Evolutionary conservation across 208 protist species (phyloP), one percentile per base, ranked within the genome.

Genomic region (Trypanosoma avium): DNA sequence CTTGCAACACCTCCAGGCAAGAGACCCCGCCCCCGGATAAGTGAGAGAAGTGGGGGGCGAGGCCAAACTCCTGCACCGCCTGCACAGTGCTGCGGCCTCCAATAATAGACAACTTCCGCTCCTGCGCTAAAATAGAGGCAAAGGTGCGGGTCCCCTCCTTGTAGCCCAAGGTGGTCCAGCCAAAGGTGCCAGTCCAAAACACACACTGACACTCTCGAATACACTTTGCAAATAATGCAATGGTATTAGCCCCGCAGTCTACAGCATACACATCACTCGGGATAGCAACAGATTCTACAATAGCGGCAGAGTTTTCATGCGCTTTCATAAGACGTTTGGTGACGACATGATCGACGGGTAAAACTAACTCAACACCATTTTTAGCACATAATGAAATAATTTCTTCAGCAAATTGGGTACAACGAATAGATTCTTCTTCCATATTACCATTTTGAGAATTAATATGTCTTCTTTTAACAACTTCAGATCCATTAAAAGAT

Each of bases 11-110:
- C 73, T 99, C 97, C 21, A 99, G 85, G 19, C 86, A 98, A 17
- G 98, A 96, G 50, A 98, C 92, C 43, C 98, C 98, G 49, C 98
- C 98, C 62, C 98, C 99, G n/a, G 86, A 97, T 35, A 99, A 85
- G 71, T 99, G 97, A 48, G 82, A 84, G 15, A 99, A 70, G 48
- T 77, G 77, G 46, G 68, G 55, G 21, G 66, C 61, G 15, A 88
- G 52, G 12, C 77, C 78, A 30, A 80, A 24, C 30, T 76, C 33
- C 22, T 77, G 60, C 36, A 87, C 68, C 15, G 69, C 61, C n/a
- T 59, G 29, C 13, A 69, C 59, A 12, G 84, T 88, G 54, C 81
- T 70, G 30, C 71, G 69, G 13, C 88, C 88, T 2, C 74, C 79
- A 45, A 94, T 77, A 42, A 94, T 81, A 4, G 81, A 77, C 24